Percentiles rank a stretch among this genome's conserved stretches.
Evolutionary conservation across 2,329 filamentous ascomycete species (phyloP).

Genomic region (Phyllosticta capitalensis): DNA sequence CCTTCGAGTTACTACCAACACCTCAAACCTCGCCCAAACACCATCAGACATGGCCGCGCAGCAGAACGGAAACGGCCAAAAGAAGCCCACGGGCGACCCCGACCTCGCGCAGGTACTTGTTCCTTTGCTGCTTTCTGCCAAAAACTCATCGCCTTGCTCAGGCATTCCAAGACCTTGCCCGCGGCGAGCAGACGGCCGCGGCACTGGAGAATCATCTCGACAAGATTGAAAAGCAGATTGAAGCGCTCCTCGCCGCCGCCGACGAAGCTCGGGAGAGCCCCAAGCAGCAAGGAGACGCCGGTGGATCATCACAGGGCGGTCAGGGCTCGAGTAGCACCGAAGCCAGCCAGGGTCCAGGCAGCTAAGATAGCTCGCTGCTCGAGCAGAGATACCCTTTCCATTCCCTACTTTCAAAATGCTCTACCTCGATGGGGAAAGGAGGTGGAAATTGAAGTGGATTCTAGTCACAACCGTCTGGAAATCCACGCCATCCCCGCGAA

Average conservation of each 20-base stretch:
- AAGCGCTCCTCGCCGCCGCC: slow-evolving; percentile 41
- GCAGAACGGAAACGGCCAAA: slow-evolving; percentile 19
- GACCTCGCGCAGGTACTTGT: slow-evolving; percentile 26
- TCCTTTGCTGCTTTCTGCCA: not conserved
- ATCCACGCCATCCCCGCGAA: too few species aligned
- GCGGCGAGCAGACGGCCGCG: slow-evolving; percentile 47
- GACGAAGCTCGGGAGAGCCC: slow-evolving; percentile 18
- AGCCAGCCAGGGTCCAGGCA: not conserved
- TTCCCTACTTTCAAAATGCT: not conserved
- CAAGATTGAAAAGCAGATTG: slow-evolving; percentile 46
- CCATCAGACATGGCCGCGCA: slow-evolving; percentile 21
- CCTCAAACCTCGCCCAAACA: not conserved
- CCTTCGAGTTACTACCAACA: not conserved
- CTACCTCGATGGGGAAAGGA: too few species aligned
- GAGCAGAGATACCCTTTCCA: not conserved
- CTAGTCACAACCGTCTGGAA: too few species aligned
- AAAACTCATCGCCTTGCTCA: slow-evolving; percentile 16
- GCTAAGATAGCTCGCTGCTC: not conserved
- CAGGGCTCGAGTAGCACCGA: not conserved
- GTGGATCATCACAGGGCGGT: not conserved
- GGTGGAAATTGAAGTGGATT: too few species aligned
- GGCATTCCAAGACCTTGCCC: slow-evolving; percentile 43
- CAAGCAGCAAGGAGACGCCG: not conserved
- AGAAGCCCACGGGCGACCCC: slow-evolving; percentile 18
- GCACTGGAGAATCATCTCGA: slow-evolving; percentile 46